phyloP scores from a whole-genome alignment of 768 basidiomycete species.

The Candolleomyces efflorescens region DNA sequence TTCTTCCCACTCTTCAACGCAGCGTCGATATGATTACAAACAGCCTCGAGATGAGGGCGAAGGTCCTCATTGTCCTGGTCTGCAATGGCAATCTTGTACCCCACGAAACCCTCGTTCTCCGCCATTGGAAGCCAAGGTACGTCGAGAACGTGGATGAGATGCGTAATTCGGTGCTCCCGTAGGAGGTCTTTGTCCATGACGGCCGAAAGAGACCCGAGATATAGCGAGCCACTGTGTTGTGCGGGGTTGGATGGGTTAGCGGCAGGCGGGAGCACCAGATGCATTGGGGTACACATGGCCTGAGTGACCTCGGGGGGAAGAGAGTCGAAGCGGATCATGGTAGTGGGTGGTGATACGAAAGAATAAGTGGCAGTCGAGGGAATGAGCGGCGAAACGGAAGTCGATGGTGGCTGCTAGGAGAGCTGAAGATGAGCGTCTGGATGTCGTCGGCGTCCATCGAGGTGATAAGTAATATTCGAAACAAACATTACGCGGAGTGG shows the following conservation, averaged over 20 bases:
- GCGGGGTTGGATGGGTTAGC: conserved; percentile 19
- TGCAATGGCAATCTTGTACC: conserved; percentile 64
- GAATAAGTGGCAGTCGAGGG: too few relatives aligned
- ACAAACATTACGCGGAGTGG: too few relatives aligned
- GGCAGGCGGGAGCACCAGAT: conserved; percentile 54
- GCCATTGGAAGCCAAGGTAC: conserved; percentile 56
- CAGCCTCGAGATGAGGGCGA: conserved; percentile 62
- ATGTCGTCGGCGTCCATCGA: too few relatives aligned
- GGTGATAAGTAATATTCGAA: too few relatives aligned
- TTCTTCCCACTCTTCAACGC: conserved; percentile 57
- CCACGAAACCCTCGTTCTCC: conserved; percentile 44
- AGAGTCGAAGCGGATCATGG: conserved; percentile 77
- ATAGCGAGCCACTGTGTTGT: conserved; percentile 47
- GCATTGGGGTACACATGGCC: conserved; percentile 85
- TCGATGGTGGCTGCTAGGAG: not conserved
- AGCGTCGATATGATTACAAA: conserved; percentile 61
- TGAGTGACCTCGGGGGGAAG: conserved; percentile 74
- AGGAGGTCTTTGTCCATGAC: conserved; percentile 53
- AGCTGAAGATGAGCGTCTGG: not conserved
- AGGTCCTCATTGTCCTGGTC: conserved; percentile 61
- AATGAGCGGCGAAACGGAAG: not conserved
- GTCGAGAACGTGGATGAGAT: conserved; percentile 66
- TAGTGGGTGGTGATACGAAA: not conserved
- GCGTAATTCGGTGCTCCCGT: conserved; percentile 43
- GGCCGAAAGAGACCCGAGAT: conserved; percentile 64